These are phyloP conservation scores for Rubia tinctorum DNA, from an alignment of 305 asterid genomes.

Conservation along the genomic window DNA sequence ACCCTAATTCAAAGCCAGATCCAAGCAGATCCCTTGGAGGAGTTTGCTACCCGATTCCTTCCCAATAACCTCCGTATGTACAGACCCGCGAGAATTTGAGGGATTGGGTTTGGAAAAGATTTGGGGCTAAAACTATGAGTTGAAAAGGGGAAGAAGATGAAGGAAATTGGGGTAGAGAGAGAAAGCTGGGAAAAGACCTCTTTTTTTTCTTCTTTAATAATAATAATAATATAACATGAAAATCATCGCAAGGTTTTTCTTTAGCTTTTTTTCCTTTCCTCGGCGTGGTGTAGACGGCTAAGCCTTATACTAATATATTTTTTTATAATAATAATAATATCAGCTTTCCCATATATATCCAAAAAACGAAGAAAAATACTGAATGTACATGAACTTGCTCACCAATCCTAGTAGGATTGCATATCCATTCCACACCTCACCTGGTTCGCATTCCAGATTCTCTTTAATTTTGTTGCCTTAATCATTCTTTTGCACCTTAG, in stretches of 20 bases:
- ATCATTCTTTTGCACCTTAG: not conserved
- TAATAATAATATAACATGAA: no score
- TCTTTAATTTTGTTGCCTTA: not conserved
- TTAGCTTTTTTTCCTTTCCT: not conserved
- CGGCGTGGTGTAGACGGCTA: slow-evolving; percentile 3
- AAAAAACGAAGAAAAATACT: not conserved
- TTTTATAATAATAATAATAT: no score
- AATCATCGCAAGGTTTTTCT: not conserved
- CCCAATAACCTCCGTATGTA: not conserved
- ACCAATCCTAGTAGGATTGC: not conserved
- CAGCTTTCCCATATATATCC: no score
- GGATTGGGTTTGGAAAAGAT: slow-evolving; percentile 15
- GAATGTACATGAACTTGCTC: not conserved
- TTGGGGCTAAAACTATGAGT: slow-evolving; percentile 23
- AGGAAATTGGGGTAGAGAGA: not conserved
- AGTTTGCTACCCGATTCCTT: slow-evolving; percentile 6
- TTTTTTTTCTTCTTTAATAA: no score
- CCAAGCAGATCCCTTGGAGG: slow-evolving; percentile 16
- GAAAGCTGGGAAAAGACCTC: slow-evolving; percentile 11
- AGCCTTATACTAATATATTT: no score
- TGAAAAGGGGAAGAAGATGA: slow-evolving; percentile 13
- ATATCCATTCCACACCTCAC: not conserved
- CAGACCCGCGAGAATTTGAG: not conserved
- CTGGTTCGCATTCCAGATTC: not conserved
- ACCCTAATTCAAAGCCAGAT: slow-evolving; percentile 26